phyloP scores from a whole-genome alignment of 345 rosid genomes.

The Turnera subulata region DNA sequence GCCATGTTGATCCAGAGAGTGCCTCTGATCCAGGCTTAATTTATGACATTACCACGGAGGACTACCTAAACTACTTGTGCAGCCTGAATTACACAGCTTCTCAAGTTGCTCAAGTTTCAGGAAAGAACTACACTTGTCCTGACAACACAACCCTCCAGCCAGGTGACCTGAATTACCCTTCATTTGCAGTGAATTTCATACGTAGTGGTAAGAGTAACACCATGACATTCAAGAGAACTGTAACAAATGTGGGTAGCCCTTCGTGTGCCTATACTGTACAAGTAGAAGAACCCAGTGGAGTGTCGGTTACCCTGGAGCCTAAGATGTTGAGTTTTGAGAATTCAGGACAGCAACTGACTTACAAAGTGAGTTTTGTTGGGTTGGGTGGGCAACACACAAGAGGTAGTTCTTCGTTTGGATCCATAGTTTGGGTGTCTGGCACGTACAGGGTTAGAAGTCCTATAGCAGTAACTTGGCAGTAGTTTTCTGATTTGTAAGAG shows the following conservation, averaged over 20 bases:
- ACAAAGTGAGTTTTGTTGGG: constrained; percentile 40
- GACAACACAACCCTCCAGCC: constrained; percentile 12
- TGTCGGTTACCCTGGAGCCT: constrained; percentile 35
- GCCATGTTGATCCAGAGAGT: constrained; percentile 49
- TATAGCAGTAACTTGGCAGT: constrained; percentile 56
- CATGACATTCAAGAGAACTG: constrained; percentile 28
- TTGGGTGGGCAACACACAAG: background rate
- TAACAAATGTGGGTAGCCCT: constrained; percentile 44
- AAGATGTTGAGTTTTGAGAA: constrained; percentile 29
- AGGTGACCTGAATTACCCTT: constrained; percentile 56
- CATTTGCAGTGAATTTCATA: constrained; percentile 44
- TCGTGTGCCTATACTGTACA: constrained; percentile 24
- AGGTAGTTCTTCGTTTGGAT: constrained; percentile 44
- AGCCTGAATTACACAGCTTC: constrained; percentile 40
- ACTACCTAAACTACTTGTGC: constrained; percentile 46
- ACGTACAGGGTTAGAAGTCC: constrained; percentile 58
- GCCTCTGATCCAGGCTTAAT: constrained; percentile 56
- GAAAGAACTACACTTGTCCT: constrained; percentile 31
- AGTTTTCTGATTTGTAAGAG: background rate
- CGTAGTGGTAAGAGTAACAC: constrained; percentile 7
- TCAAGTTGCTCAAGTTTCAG: constrained; percentile 27
- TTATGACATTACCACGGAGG: constrained; percentile 35
- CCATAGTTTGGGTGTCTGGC: constrained; percentile 55
- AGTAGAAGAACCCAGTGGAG: constrained; percentile 41
- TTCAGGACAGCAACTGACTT: constrained; percentile 47